Conservation (phyloP, 2,329 filamentous ascomycete genomes). For the Amauroascus niger region DNA sequence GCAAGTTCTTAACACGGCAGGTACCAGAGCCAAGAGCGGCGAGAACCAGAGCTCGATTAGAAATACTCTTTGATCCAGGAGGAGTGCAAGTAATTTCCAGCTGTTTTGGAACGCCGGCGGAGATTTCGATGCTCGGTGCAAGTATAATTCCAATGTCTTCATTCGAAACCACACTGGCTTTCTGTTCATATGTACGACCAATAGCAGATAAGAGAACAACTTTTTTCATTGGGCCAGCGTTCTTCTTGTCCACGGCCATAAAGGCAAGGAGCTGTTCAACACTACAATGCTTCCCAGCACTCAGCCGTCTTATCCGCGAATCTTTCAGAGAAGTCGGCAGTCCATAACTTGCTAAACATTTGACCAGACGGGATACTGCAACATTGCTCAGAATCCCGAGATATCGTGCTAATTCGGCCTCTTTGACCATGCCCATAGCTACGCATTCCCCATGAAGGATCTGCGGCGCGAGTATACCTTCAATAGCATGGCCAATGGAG, state of each 20-base stretch:
- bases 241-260: slow-evolving; percentile 99
- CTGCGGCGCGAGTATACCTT: slow-evolving; percentile 90
- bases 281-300: slow-evolving; percentile 76
- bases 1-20: slow-evolving; percentile 79
- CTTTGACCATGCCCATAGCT: slow-evolving; percentile 96
- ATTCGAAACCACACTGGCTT: slow-evolving; percentile 83
- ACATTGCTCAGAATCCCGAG: slow-evolving; percentile 75
- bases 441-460: slow-evolving; percentile 93
- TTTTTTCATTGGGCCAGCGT: slow-evolving; percentile 89
- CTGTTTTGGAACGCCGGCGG: slow-evolving; percentile 57
- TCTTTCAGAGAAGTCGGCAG: slow-evolving; percentile 78
- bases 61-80: slow-evolving; percentile 95
- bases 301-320: slow-evolving; percentile 68
- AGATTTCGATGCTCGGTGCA: slow-evolving; percentile 65
- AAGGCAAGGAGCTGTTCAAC: slow-evolving; percentile 78
- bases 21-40: slow-evolving; percentile 79
- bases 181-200: slow-evolving; percentile 75
- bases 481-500: slow-evolving; percentile 93
- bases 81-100: slow-evolving; percentile 69
- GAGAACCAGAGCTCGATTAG: slow-evolving; percentile 87
- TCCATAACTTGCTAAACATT: slow-evolving; percentile 90
- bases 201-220: slow-evolving; percentile 87
- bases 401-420: slow-evolving; percentile 84
- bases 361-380: slow-evolving; percentile 78
- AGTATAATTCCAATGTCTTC: slow-evolving; percentile 71